A percentile compares a stretch with the other conserved stretches of the same genome.
These are phyloP conservation scores for Auricularia cornea DNA, from an alignment of 768 basidiomycete genomes.

Conservation along the genomic window DNA sequence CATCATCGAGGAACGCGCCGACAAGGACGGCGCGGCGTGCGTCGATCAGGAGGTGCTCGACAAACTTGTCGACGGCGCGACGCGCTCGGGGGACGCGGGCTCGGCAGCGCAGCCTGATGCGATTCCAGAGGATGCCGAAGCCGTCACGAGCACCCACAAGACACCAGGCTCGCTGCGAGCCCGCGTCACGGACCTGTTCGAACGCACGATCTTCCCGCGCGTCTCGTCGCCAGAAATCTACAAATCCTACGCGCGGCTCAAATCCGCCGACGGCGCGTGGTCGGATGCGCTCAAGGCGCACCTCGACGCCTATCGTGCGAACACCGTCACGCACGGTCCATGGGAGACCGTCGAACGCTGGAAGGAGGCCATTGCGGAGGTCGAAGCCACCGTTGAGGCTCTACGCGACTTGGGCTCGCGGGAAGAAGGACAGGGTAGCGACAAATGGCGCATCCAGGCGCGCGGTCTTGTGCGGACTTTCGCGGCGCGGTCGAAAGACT, in stretches of 20 bases:
- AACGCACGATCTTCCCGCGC: slow-evolving; percentile 70
- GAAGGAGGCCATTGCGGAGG: slow-evolving; percentile 67
- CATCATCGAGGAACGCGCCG: slow-evolving; percentile 67
- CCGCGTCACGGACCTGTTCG: slow-evolving; percentile 66
- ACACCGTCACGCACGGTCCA: slow-evolving; percentile 28
- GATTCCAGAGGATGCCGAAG: slow-evolving; percentile 11
- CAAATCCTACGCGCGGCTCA: slow-evolving; percentile 64
- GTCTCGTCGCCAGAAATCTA: slow-evolving; percentile 74
- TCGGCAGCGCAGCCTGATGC: background rate
- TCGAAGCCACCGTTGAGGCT: slow-evolving; percentile 77
- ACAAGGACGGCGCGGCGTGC: slow-evolving; percentile 38
- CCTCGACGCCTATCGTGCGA: slow-evolving; percentile 76
- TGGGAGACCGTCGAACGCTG: slow-evolving; percentile 38
- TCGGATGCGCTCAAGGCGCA: slow-evolving; percentile 73
- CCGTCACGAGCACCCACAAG: slow-evolving; percentile 43
- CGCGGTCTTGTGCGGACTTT: slow-evolving; percentile 84
- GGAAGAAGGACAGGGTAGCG: slow-evolving; percentile 21
- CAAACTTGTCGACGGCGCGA: slow-evolving; percentile 81
- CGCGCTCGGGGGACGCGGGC: slow-evolving; percentile 30
- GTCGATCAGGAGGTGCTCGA: slow-evolving; percentile 87
- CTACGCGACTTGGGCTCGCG: slow-evolving; percentile 76
- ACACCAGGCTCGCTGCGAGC: slow-evolving; percentile 49
- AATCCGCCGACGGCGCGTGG: slow-evolving; percentile 65
- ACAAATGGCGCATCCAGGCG: slow-evolving; percentile 79
- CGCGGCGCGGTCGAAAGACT: slow-evolving; percentile 70